Conservation (phyloP, 2,329 filamentous ascomycete genomes). For the Orbilia oligospora region DNA sequence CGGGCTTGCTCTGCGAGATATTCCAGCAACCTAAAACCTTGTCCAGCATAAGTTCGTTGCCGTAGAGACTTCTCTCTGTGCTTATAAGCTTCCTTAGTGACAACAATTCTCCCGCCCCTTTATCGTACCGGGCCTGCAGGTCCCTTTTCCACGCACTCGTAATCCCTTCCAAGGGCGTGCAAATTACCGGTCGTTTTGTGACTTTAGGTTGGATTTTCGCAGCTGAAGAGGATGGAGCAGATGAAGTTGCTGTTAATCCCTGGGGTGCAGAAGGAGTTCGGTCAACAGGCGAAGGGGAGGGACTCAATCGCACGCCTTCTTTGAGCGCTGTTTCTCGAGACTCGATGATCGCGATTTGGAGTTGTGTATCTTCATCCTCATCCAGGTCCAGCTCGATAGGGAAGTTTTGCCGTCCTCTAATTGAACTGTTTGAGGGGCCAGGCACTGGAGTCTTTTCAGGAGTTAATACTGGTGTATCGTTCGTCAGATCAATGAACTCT, state of each 20-base stretch:
- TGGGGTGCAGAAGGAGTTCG: not conserved
- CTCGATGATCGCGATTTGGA: slow-evolving; percentile 30
- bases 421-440: not conserved
- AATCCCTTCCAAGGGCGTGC: not conserved
- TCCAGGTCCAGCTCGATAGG: slow-evolving; percentile 17
- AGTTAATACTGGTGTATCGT: slow-evolving; percentile 38
- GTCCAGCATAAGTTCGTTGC: not conserved
- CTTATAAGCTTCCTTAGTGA: not conserved
- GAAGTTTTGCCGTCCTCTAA: not conserved
- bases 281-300: not conserved
- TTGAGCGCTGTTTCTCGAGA: slow-evolving; percentile 21
- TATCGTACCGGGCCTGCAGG: slow-evolving; percentile 15
- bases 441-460: not conserved
- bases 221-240: not conserved
- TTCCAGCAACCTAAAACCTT: slow-evolving; percentile 15
- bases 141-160: slow-evolving; percentile 3
- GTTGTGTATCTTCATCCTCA: not conserved
- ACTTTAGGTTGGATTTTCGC: not conserved
- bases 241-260: not conserved
- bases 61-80: not conserved
- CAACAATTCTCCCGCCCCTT: not conserved
- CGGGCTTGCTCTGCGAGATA: not conserved
- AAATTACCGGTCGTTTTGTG: not conserved
- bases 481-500: slow-evolving; percentile 61
- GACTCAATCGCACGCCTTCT: slow-evolving; percentile 14